phyloP scores from a whole-genome alignment of 768 basidiomycete species.

The Tricholoma sp. region DNA sequence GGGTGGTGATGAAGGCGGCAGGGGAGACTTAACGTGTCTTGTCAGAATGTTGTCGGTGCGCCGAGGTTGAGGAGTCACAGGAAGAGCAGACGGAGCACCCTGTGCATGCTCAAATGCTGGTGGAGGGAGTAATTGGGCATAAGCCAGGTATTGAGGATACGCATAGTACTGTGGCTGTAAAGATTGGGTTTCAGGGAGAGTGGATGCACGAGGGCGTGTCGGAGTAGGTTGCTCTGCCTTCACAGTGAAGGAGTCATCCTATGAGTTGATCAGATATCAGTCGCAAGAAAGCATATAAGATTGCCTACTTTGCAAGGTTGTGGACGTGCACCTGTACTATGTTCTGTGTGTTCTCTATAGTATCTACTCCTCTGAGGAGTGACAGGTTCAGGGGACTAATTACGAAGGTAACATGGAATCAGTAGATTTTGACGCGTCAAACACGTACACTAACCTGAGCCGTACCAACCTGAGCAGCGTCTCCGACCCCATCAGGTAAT shows the following conservation, averaged over 20 bases:
- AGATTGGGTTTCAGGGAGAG: slow-evolving; percentile 17
- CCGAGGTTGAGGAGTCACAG: slow-evolving; percentile 44
- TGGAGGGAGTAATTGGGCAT: slow-evolving; percentile 20
- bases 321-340: slow-evolving; percentile 19
- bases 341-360: slow-evolving; percentile 50
- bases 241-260: slow-evolving; percentile 22
- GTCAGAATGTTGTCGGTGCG: slow-evolving; percentile 32
- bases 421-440: slow-evolving; percentile 22
- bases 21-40: slow-evolving; percentile 36
- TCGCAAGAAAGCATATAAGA: slow-evolving; percentile 5
- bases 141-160: slow-evolving; percentile 34
- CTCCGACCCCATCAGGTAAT: slow-evolving; percentile 24
- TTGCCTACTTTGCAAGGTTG: slow-evolving; percentile 23
- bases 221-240: slow-evolving; percentile 44
- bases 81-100: slow-evolving; percentile 32
- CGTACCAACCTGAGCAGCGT: slow-evolving; percentile 21
- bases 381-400: slow-evolving; percentile 29
- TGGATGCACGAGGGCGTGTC: slow-evolving; percentile 28
- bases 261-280: slow-evolving; percentile 10
- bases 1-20: slow-evolving; percentile 59
- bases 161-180: slow-evolving; percentile 27
- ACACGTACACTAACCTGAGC: slow-evolving; percentile 38
- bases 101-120: slow-evolving; percentile 27
- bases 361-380: slow-evolving; percentile 61
- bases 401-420: slow-evolving; percentile 2